Base-by-base conservation (phyloP, 192 early-diverging fungal genomes). In the Backusella sp. region DNA sequence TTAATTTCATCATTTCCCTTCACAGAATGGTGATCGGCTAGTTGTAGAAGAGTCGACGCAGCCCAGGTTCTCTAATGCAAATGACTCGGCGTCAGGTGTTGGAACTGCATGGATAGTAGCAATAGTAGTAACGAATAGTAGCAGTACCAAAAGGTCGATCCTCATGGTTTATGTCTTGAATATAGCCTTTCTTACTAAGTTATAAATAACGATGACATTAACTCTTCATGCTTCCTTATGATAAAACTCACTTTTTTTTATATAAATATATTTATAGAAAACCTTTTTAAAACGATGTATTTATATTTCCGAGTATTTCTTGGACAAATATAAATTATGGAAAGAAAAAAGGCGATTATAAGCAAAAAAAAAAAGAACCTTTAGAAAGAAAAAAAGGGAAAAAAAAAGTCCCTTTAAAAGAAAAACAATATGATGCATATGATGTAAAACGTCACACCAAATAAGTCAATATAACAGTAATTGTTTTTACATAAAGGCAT, bases 251-350 rank as follows among this genome's bases (percentile, higher is more conserved):
- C 21, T 62, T 28, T 28, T 28, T 28, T 28, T 28, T 28, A 14
- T 62, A 59, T 59, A 59, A 23, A 59, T 59, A 59, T 59, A 59
- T 59, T 23, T 59, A 59, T 59, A 59, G n/a, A 59, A 59, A 26
- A 26, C 6, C 56, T 62, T 32, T 23, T 62, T n/a, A 59, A 12
- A 11, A 44, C 12, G 21, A 28, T 28, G 26, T 26, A 28, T 62
- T 59, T 59, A 23, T 62, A 62, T 62, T 62, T 62, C 56, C 56
- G 56, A 62, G 56, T 62, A 59, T 11, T 26, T 59, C 3, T 28
- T 59, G 23, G 21, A 12, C n/a, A n/a, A n/a, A n/a, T n/a, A n/a
- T n/a, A n/a, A n/a, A n/a, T n/a, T n/a, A n/a, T n/a, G n/a, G n/a
- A n/a, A 6, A 32, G 2, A 32, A 37, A 37, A 37, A 37, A 37